phyloP scores from a whole-genome alignment of 2,329 filamentous ascomycete genomes.

The Hymenoscyphus repandus region DNA sequence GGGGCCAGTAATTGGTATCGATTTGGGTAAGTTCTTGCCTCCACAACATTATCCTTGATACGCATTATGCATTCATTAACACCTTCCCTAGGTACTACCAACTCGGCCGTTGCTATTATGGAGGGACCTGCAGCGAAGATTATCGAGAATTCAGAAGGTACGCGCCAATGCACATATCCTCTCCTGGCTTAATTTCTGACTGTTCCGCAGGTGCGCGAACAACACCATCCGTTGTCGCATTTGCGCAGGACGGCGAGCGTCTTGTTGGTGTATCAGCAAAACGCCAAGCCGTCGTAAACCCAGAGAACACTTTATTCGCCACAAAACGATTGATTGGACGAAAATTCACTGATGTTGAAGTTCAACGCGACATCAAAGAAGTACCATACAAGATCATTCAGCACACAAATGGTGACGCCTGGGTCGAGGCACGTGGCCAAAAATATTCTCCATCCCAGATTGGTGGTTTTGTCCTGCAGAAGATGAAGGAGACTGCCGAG shows the following conservation, averaged over 20 bases:
- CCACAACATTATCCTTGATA: slow-evolving; percentile 1
- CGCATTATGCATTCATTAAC: slow-evolving; percentile 19
- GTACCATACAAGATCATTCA: slow-evolving; percentile 98
- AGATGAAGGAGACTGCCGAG: slow-evolving; percentile 99
- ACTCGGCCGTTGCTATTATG: slow-evolving; percentile 96
- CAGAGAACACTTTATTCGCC: slow-evolving; percentile 96
- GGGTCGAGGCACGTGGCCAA: slow-evolving; percentile 88
- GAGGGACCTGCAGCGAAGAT: slow-evolving; percentile 94
- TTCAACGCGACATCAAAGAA: slow-evolving; percentile 95
- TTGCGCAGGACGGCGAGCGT: slow-evolving; percentile 91
- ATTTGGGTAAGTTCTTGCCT: slow-evolving; percentile 64
- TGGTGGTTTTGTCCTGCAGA: slow-evolving; percentile 90
- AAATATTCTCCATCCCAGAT: slow-evolving; percentile 99
- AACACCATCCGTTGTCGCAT: slow-evolving; percentile 91
- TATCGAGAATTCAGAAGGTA: slow-evolving; percentile 96
- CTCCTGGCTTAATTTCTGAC: slow-evolving; percentile 8
- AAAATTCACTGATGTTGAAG: slow-evolving; percentile 90
- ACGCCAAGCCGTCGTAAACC: slow-evolving; percentile 97
- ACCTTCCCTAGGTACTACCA: slow-evolving; percentile 66
- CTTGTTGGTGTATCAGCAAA: slow-evolving; percentile 96
- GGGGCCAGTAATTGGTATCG: slow-evolving; percentile 95
- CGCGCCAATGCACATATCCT: slow-evolving; percentile 24
- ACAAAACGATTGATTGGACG: slow-evolving; percentile 98
- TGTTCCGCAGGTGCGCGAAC: slow-evolving; percentile 68
- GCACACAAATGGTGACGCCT: slow-evolving; percentile 93